phyloP scores from a whole-genome alignment of 805 yeast species.

The Naumovozyma castellii region DNA sequence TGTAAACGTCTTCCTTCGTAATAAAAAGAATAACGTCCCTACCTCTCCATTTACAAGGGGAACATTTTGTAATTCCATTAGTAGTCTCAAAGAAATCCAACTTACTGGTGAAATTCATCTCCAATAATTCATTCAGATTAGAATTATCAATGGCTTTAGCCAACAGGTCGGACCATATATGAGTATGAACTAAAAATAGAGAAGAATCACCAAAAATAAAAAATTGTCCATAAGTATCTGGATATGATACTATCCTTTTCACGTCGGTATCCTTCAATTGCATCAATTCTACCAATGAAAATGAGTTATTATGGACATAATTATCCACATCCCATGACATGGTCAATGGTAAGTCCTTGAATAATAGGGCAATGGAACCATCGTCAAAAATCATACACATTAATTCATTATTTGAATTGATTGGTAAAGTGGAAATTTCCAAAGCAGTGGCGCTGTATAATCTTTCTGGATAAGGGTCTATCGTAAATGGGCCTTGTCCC shows the following conservation, averaged over 20 bases:
- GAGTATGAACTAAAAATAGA: slow-evolving; percentile 8
- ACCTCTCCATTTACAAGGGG: slow-evolving; percentile 7
- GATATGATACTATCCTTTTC: slow-evolving; percentile 1
- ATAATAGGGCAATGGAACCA: slow-evolving; percentile 24
- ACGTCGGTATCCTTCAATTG: slow-evolving; percentile 4
- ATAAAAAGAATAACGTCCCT: slow-evolving; percentile 4
- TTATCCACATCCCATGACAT: slow-evolving; percentile 32
- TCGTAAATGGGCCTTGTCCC: slow-evolving; percentile 46
- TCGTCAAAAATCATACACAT: slow-evolving; percentile 20
- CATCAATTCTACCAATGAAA: slow-evolving; percentile 16
- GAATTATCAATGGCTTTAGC: slow-evolving; percentile 12
- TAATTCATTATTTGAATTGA: slow-evolving; percentile 21
- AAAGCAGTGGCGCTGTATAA: slow-evolving; percentile 40
- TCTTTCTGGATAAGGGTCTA: slow-evolving; percentile 45
- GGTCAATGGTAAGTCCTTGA: slow-evolving; percentile 26
- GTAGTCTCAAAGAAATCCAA: neutral
- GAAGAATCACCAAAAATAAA: slow-evolving; percentile 1
- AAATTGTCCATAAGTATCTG: slow-evolving; percentile 6
- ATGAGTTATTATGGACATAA: slow-evolving; percentile 19
- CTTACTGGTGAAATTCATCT: slow-evolving; percentile 11
- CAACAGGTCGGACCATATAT: slow-evolving; percentile 14
- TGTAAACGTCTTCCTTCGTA: neutral
- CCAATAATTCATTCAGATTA: slow-evolving; percentile 10
- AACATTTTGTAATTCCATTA: slow-evolving; percentile 1
- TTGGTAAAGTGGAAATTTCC: slow-evolving; percentile 25